Conservation (phyloP, 768 basidiomycete genomes). For the Sarcodon aspratus region DNA sequence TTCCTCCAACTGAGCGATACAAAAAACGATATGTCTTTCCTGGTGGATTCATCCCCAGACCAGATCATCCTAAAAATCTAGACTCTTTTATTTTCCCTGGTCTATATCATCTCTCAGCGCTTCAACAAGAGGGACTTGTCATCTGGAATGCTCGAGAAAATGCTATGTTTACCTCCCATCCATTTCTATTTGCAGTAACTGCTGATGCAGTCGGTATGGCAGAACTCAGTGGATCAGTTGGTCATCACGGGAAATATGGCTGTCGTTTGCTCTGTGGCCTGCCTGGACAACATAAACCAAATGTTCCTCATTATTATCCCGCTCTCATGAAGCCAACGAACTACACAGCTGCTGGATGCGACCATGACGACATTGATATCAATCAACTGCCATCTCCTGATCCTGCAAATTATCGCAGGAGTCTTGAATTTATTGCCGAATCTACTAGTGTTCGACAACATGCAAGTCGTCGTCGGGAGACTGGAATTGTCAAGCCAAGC, state of each 20-base stretch:
- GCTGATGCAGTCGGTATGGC: not conserved
- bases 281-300: conserved; percentile 16
- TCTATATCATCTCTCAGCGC: conserved; percentile 16
- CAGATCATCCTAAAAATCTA: conserved; percentile 17
- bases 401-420: conserved; percentile 6
- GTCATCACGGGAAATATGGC: conserved; percentile 20
- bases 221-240: conserved; percentile 21
- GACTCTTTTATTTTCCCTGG: conserved; percentile 21
- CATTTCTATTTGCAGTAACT: not conserved
- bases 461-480: conserved; percentile 11
- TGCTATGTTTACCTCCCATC: not conserved
- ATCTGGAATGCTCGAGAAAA: conserved; percentile 16
- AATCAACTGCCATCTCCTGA: not conserved
- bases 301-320: conserved; percentile 20
- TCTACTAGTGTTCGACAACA: conserved; percentile 17
- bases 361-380: conserved; percentile 20
- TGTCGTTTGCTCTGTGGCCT: conserved; percentile 23
- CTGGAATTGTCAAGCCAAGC: conserved; percentile 25
- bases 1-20: conserved; percentile 14
- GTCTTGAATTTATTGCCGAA: conserved; percentile 8
- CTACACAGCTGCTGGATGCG: conserved; percentile 12
- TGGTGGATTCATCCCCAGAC: conserved; percentile 19
- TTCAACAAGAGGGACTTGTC: conserved; percentile 14
- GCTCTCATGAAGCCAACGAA: conserved; percentile 15
- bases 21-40: conserved; percentile 17